Evolutionary conservation across 1,139 yeast species (phyloP).

Genomic region (Hanseniaspora gamundiae): DNA sequence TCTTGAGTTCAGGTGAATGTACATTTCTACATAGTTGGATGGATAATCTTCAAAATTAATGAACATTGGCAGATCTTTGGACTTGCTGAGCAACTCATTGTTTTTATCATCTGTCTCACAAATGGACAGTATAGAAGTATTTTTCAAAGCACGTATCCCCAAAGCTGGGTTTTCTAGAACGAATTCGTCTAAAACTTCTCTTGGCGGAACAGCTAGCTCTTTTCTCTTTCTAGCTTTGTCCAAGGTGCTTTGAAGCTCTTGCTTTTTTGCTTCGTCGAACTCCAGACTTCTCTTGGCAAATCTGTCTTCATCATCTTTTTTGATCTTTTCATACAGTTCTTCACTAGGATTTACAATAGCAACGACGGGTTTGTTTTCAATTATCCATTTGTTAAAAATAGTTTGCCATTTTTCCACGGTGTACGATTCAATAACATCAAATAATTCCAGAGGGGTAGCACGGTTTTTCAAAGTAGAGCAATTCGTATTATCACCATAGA

Average conservation of each 20-base stretch:
- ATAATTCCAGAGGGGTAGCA: too few relatives aligned
- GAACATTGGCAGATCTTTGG: constrained; percentile 42
- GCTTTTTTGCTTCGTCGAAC: too few relatives aligned
- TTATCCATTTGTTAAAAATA: constrained; percentile 37
- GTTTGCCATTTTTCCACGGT: constrained; percentile 44
- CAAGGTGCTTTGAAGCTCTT: too few relatives aligned
- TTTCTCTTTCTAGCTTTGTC: too few relatives aligned
- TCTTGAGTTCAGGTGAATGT: constrained; percentile 47
- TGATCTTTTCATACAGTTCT: constrained; percentile 34
- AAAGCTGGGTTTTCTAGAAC: too few relatives aligned
- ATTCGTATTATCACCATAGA: too few relatives aligned
- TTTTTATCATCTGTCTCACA: constrained; percentile 7
- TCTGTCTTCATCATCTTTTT: constrained; percentile 46
- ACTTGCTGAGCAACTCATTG: constrained; percentile 22
- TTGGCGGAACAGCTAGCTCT: constrained; percentile 7
- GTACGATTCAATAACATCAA: too few relatives aligned
- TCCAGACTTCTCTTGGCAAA: too few relatives aligned
- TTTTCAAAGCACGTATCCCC: too few relatives aligned
- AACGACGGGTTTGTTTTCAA: constrained; percentile 45
- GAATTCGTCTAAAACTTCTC: too few relatives aligned
- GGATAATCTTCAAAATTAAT: constrained; percentile 60
- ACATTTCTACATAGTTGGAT: constrained; percentile 57
- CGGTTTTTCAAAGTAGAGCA: too few relatives aligned
- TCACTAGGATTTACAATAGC: constrained; percentile 59
- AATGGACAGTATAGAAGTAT: too few relatives aligned